Percentiles rank a stretch among this genome's conserved stretches.
Evolutionary conservation across 768 basidiomycete species (phyloP).

Genomic region (Russula griseocarnosa): DNA sequence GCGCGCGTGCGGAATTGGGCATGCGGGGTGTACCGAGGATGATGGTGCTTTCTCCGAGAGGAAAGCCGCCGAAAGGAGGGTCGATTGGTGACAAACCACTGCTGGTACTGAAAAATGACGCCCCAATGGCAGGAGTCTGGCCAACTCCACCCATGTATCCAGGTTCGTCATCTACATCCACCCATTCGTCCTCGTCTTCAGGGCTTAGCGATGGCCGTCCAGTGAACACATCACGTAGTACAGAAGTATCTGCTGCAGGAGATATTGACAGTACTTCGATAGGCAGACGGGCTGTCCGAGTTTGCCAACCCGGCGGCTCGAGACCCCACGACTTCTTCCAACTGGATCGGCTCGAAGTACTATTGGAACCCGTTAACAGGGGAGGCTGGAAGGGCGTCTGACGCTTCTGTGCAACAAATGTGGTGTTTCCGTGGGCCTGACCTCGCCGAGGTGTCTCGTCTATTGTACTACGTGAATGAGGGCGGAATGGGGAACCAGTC

Average conservation of each 20-base stretch:
- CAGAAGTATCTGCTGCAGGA: conserved; percentile 38
- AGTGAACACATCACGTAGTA: conserved; percentile 77
- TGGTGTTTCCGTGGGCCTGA: conserved; percentile 42
- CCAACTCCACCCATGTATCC: conserved; percentile 77
- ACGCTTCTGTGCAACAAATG: conserved; percentile 81
- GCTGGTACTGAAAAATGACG: conserved; percentile 17
- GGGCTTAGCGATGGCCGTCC: conserved; percentile 53
- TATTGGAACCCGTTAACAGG: conserved; percentile 38
- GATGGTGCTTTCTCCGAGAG: conserved; percentile 14
- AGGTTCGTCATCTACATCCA: conserved; percentile 80
- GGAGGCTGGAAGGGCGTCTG: conserved; percentile 62
- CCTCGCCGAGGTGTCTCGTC: conserved; percentile 47
- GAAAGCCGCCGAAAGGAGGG: conserved; percentile 18
- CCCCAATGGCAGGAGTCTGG: conserved; percentile 39
- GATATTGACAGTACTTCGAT: conserved; percentile 76
- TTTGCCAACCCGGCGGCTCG: conserved; percentile 83
- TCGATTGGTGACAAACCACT: conserved; percentile 20
- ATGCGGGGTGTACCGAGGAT: conserved; percentile 36
- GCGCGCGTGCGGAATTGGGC: conserved; percentile 13
- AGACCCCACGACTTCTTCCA: conserved; percentile 91
- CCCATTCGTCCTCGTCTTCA: conserved; percentile 85
- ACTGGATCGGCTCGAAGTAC: conserved; percentile 58
- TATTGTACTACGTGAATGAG: conserved; percentile 44
- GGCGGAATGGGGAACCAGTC: conserved; percentile 60
- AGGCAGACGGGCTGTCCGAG: conserved; percentile 57